Evolutionary conservation across 1,284 basidiomycete genomes (phyloP).

Genomic region (Irpex sp.): DNA sequence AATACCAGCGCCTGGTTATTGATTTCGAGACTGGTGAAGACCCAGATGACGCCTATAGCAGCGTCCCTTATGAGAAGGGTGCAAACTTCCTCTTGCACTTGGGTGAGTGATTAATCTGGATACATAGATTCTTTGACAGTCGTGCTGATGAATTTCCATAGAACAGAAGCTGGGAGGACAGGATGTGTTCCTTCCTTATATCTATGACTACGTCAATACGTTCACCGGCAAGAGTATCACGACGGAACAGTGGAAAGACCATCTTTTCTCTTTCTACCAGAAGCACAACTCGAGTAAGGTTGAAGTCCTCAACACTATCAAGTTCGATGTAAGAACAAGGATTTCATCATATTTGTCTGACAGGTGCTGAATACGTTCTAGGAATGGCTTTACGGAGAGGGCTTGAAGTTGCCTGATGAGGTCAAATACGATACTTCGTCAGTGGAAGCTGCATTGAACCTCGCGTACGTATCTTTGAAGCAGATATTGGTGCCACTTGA

Average conservation of each 20-base stretch:
- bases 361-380: slow-evolving; percentile 28
- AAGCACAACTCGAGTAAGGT: slow-evolving; percentile 59
- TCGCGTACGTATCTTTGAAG: slow-evolving; percentile 5
- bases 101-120: slow-evolving; percentile 34
- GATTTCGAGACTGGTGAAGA: slow-evolving; percentile 84
- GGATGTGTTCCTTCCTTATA: slow-evolving; percentile 81
- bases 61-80: slow-evolving; percentile 75
- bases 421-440: slow-evolving; percentile 84
- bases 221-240: slow-evolving; percentile 85
- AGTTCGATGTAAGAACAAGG: slow-evolving; percentile 65
- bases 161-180: slow-evolving; percentile 86
- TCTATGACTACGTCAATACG: slow-evolving; percentile 76
- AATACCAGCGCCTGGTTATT: slow-evolving; percentile 85
- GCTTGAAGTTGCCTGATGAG: slow-evolving; percentile 72
- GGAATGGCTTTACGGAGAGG: slow-evolving; percentile 86
- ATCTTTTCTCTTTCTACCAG: slow-evolving; percentile 80
- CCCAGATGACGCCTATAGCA: slow-evolving; percentile 79
- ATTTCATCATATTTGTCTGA: background rate
- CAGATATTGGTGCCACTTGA: too few species aligned
- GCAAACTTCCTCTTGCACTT: slow-evolving; percentile 70
- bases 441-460: slow-evolving; percentile 39
- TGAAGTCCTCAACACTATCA: slow-evolving; percentile 67
- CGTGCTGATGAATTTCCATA: slow-evolving; percentile 20
- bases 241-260: slow-evolving; percentile 84
- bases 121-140: background rate